Evolutionary conservation across 2,329 filamentous ascomycete species (phyloP), one percentile per base, ranked within the genome.

Genomic region (Tolypocladium tundrense): DNA sequence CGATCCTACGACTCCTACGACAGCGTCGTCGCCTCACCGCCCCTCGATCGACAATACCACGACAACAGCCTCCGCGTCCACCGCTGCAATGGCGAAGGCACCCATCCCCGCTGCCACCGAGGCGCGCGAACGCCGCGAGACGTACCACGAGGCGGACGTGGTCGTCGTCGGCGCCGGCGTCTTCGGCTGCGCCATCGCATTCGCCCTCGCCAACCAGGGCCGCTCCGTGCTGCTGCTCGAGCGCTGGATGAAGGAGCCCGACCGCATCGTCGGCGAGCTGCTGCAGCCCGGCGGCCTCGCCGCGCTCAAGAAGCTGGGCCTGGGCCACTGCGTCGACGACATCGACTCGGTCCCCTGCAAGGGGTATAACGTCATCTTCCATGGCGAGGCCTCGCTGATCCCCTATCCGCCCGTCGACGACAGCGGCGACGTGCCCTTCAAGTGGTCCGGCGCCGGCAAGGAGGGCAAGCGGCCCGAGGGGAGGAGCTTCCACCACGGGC

Each of bases 251-350:
- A 91, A 91, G 73, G 88, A 97, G 77, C 94, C 94, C 24, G 88
- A 97, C 75, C 86, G 94, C 62, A 99, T 99, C 64, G 91, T 99
- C 53, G 94, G 94, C 66, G 94, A 99, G 76, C 77, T 99, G 63
- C 77, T 99, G 66, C 94, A 99, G 74, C 94, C 94, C 0, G 94
- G 94, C 55, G 94, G 94, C 54, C 86, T 96, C 40, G 79, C 84
- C 56, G 89, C 94, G 9, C 79, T 99, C 66, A 82, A 86, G 68
- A 85, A 89, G 69, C 77, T 99, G 54, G 94, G 94, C 3, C 75
- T 99, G 62, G 80, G 78, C 57, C 84, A 92, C 66, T 96, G 91
- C 69, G 75, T 97, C 59, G 91, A 97, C 59, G 89, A 77, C 58
- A 97, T 99, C 66, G 94, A 99, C 69, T 86, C 91, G 5, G 80